A percentile compares a stretch with the other conserved stretches of the same genome.
Conservation (phyloP, 495 filamentous ascomycete genomes). For the Amorphotheca resinae region DNA sequence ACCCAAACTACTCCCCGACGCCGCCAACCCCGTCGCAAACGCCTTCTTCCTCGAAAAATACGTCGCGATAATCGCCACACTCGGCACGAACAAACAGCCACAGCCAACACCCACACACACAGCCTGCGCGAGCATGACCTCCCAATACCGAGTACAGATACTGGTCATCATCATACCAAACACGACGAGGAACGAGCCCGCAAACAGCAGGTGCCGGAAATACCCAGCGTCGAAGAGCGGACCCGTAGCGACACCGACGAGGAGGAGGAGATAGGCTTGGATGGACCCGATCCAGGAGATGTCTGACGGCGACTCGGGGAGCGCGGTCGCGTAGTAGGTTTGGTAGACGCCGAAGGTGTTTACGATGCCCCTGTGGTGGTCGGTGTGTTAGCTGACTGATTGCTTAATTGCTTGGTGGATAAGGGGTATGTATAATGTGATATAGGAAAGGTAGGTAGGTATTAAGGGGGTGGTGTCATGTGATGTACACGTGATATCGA, state of each 20-base stretch:
- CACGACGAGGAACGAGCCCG: slow-evolving; percentile 42
- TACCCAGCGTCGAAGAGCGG: slow-evolving; percentile 57
- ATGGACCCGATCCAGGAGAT: slow-evolving; percentile 70
- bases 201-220: slow-evolving; percentile 27
- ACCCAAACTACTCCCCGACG: slow-evolving; percentile 18
- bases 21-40: slow-evolving; percentile 45
- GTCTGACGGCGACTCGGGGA: slow-evolving; percentile 41
- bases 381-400: too few relatives aligned
- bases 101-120: slow-evolving; percentile 58
- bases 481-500: background rate
- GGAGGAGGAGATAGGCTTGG: slow-evolving; percentile 63
- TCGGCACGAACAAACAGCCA: slow-evolving; percentile 60
- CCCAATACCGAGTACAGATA: slow-evolving; percentile 52
- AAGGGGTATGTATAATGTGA: background rate
- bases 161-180: slow-evolving; percentile 62
- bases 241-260: slow-evolving; percentile 51
- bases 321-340: slow-evolving; percentile 45
- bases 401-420: background rate
- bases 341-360: slow-evolving; percentile 66
- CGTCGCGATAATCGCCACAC: slow-evolving; percentile 50
- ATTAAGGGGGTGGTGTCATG: too few relatives aligned
- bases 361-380: slow-evolving; percentile 60
- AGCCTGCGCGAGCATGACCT: slow-evolving; percentile 65
- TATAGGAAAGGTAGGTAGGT: background rate
- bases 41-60: slow-evolving; percentile 57